A percentile compares a stretch with the other conserved stretches of the same genome.
Conservation (phyloP, 1,284 basidiomycete species). For the Pseudozyma sp. region DNA sequence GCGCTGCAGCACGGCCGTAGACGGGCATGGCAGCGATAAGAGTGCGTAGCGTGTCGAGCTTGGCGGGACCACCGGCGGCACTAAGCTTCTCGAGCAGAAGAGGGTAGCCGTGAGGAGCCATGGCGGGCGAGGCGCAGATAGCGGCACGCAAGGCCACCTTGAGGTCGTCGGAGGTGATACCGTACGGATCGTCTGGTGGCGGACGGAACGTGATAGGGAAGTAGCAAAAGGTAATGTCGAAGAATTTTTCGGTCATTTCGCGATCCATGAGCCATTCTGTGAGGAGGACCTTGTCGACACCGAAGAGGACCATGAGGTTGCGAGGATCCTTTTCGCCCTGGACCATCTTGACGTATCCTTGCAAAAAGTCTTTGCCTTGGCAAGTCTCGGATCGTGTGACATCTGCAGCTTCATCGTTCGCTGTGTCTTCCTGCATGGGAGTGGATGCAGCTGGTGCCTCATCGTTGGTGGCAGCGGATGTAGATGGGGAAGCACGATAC, state of each 20-base stretch:
- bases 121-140: conserved; percentile 81
- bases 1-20: conserved; percentile 60
- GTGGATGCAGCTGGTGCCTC: neutral
- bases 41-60: conserved; percentile 71
- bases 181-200: conserved; percentile 92
- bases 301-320: conserved; percentile 90
- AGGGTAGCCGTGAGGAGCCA: conserved; percentile 86
- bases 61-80: conserved; percentile 83
- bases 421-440: conserved; percentile 27
- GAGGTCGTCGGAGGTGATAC: conserved; percentile 89
- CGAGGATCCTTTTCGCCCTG: conserved; percentile 98
- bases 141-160: conserved; percentile 79
- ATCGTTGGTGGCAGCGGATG: conserved; percentile 5
- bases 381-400: conserved; percentile 25
- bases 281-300: conserved; percentile 83
- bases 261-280: conserved; percentile 84
- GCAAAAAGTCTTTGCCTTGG: conserved; percentile 76
- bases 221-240: conserved; percentile 97
- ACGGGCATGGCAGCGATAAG: conserved; percentile 61
- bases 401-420: conserved; percentile 5
- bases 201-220: conserved; percentile 98
- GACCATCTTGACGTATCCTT: conserved; percentile 81
- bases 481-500: conserved; percentile 7
- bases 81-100: conserved; percentile 92
- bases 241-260: conserved; percentile 79